A percentile compares a stretch with the other conserved stretches of the same genome.
Conservation (phyloP, 1,284 basidiomycete genomes). For the Puccinia brachypodii region DNA sequence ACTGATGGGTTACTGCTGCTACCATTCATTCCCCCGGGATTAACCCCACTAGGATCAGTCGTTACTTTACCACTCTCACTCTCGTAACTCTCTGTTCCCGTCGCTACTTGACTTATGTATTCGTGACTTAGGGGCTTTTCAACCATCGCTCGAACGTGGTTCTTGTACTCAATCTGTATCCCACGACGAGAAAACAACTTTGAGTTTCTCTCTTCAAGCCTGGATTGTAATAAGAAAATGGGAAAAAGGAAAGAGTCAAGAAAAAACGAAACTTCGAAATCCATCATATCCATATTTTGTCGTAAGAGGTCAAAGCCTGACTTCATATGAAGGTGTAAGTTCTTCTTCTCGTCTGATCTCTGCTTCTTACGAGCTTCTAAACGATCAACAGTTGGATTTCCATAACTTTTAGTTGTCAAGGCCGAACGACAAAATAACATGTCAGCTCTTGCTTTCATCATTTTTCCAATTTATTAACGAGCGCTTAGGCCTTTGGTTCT, state of each 20-base stretch:
- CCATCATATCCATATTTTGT: conserved; percentile 37
- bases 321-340: not conserved
- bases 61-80: not conserved
- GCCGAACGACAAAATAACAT: not conserved
- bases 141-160: conserved; percentile 29
- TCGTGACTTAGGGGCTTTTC: conserved; percentile 12
- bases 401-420: not conserved
- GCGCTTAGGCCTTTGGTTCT: too few relatives aligned
- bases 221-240: too few relatives aligned
- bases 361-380: conserved; percentile 32
- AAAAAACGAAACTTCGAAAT: conserved; percentile 20
- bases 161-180: conserved; percentile 47
- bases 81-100: not conserved
- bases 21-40: not conserved
- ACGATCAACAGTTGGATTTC: not conserved
- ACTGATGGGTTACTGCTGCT: not conserved
- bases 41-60: not conserved
- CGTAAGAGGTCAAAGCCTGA: conserved; percentile 28
- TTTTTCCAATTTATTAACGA: too few relatives aligned
- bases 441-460: not conserved
- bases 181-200: not conserved
- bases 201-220: too few relatives aligned
- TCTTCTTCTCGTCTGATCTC: conserved; percentile 19
- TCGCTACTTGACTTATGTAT: not conserved
- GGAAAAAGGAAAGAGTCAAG: conserved; percentile 1